Evolutionary conservation across 1,284 basidiomycete genomes (phyloP).

Genomic region (Dichomitus squalens): DNA sequence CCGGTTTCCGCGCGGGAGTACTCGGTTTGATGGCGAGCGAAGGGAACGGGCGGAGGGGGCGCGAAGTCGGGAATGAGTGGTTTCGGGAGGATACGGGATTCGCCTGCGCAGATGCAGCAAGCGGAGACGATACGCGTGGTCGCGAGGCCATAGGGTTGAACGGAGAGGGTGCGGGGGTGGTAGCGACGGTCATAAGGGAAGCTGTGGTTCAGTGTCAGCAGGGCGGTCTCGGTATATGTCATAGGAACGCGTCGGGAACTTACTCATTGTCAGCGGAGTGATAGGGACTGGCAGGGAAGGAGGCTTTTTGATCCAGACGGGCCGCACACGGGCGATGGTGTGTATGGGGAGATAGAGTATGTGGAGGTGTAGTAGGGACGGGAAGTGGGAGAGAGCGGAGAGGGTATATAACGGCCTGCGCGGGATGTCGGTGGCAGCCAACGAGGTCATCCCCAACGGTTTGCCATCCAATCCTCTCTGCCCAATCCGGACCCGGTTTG

Average conservation of each 20-base stretch:
- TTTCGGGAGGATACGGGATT: slow-evolving; percentile 29
- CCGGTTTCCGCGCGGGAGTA: slow-evolving; percentile 41
- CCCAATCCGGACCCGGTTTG: slow-evolving; percentile 3
- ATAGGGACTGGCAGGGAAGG: background rate
- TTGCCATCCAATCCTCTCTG: background rate
- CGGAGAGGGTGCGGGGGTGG: slow-evolving; percentile 27
- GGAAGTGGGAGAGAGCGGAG: background rate
- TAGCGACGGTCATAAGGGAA: slow-evolving; percentile 33
- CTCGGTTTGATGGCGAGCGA: slow-evolving; percentile 47
- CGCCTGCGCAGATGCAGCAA: slow-evolving; percentile 45
- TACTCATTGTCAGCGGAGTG: slow-evolving; percentile 22
- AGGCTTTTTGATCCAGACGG: background rate
- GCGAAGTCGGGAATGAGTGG: slow-evolving; percentile 60
- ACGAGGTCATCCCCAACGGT: slow-evolving; percentile 12
- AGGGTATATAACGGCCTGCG: slow-evolving; percentile 18
- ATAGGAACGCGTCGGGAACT: slow-evolving; percentile 8
- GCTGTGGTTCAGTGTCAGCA: background rate
- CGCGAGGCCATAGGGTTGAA: slow-evolving; percentile 28
- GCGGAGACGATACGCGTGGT: slow-evolving; percentile 57
- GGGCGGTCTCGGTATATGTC: background rate
- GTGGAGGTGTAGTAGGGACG: background rate
- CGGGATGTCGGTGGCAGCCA: background rate
- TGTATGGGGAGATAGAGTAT: background rate
- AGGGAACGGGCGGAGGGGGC: slow-evolving; percentile 74
- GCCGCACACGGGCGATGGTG: background rate